Conservation (phyloP, 192 early-diverging fungal genomes). For the Coemansia sp. region DNA sequence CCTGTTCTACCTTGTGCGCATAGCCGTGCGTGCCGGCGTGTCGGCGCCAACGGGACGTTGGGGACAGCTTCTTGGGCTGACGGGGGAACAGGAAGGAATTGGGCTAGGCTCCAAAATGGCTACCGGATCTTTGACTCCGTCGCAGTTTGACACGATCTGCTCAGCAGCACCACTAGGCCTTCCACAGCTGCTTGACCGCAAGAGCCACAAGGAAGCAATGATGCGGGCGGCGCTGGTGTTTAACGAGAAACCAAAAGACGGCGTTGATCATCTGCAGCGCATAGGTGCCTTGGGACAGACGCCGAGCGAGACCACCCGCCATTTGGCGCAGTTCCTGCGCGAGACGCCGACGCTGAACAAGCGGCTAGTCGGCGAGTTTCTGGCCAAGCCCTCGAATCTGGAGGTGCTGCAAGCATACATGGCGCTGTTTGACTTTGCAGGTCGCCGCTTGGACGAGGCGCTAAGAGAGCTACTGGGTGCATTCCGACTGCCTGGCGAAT, state of each 20-base stretch:
- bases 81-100: background rate
- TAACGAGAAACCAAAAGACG: constrained; percentile 82
- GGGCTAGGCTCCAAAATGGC: background rate
- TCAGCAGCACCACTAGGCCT: constrained; percentile 13
- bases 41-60: constrained; percentile 21
- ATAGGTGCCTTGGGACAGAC: constrained; percentile 26
- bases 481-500: constrained; percentile 96
- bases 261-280: constrained; percentile 75
- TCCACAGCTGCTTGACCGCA: constrained; percentile 34
- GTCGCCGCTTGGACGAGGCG: constrained; percentile 88
- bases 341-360: constrained; percentile 85
- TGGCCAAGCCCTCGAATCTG: constrained; percentile 79
- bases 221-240: constrained; percentile 76
- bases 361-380: constrained; percentile 79
- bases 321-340: constrained; percentile 72
- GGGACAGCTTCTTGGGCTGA: constrained; percentile 31
- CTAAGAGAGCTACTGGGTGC: constrained; percentile 86
- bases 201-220: constrained; percentile 72
- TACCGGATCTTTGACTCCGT: no score
- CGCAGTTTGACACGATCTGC: no score
- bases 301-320: constrained; percentile 20
- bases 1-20: constrained; percentile 36
- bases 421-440: constrained; percentile 80
- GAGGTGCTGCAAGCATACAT: constrained; percentile 86
- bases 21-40: constrained; percentile 38